These are phyloP conservation scores for Xylaria longipes DNA, from an alignment of 495 filamentous ascomycete genomes.

Conservation along the genomic window DNA sequence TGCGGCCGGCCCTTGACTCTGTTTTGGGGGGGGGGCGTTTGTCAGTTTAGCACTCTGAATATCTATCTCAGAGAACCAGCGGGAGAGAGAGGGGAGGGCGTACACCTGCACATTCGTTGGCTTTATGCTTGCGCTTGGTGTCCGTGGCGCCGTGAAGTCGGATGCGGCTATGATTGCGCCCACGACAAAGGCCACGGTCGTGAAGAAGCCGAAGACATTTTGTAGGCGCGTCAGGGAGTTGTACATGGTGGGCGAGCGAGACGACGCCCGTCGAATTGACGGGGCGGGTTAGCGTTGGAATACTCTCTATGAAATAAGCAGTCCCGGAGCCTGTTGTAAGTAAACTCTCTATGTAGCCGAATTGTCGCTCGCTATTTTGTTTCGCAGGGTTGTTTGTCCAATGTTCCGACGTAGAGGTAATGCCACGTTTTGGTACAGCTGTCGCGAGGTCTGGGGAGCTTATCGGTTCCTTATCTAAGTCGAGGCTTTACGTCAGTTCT, in stretches of 20 bases:
- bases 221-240: constrained; percentile 82
- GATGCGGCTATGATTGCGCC: constrained; percentile 79
- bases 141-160: constrained; percentile 73
- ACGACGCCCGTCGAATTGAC: constrained; percentile 5
- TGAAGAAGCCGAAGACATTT: constrained; percentile 97
- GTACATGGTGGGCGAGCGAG: constrained; percentile 69
- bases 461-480: constrained; percentile 36
- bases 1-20: constrained; percentile 88
- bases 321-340: neutral
- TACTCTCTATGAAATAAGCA: neutral
- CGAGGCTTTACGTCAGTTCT: constrained; percentile 28
- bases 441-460: constrained; percentile 14
- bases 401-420: constrained; percentile 5
- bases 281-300: neutral
- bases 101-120: constrained; percentile 89
- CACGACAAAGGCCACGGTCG: constrained; percentile 85
- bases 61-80: neutral
- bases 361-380: neutral
- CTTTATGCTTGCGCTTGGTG: constrained; percentile 67
- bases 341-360: neutral
- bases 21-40: constrained; percentile 1
- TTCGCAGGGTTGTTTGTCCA: neutral
- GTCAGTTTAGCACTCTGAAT: constrained; percentile 17
- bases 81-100: constrained; percentile 44
- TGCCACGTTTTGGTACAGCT: constrained; percentile 34